Conservation (phyloP, 2,329 filamentous ascomycete species). For the Mariannaea elegans region DNA sequence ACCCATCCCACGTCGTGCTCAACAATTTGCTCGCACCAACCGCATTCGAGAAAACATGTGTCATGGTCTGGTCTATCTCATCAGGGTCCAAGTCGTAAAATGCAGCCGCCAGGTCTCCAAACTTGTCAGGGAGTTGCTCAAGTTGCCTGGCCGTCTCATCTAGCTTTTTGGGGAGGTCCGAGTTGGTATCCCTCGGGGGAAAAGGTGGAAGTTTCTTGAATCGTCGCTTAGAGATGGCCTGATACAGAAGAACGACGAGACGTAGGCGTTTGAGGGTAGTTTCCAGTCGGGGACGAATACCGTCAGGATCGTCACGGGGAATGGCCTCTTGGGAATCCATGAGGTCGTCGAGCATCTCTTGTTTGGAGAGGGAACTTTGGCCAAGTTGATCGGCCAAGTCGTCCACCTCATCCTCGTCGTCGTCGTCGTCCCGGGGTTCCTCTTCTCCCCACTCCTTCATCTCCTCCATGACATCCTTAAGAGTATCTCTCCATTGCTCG, state of each 20-base stretch:
- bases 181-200: slow-evolving; percentile 43
- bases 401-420: slow-evolving; percentile 57
- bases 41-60: slow-evolving; percentile 68
- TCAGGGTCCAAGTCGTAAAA: slow-evolving; percentile 75
- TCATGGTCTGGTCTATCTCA: slow-evolving; percentile 67
- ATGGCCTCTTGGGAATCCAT: slow-evolving; percentile 71
- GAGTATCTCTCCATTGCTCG: slow-evolving; percentile 75
- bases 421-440: slow-evolving; percentile 65
- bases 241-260: slow-evolving; percentile 73
- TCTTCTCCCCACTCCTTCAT: slow-evolving; percentile 88
- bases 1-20: slow-evolving; percentile 67
- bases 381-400: slow-evolving; percentile 45
- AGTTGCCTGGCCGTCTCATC: slow-evolving; percentile 67
- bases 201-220: slow-evolving; percentile 66
- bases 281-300: slow-evolving; percentile 72
- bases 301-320: slow-evolving; percentile 69
- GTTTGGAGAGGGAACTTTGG: slow-evolving; percentile 50
- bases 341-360: slow-evolving; percentile 72
- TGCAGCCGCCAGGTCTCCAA: slow-evolving; percentile 74
- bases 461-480: slow-evolving; percentile 86
- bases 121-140: slow-evolving; percentile 69
- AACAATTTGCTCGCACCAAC: slow-evolving; percentile 65
- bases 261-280: slow-evolving; percentile 71
- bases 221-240: slow-evolving; percentile 74
- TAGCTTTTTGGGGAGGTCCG: slow-evolving; percentile 51